Conservation (phyloP, 768 basidiomycete species). For the Suillus subalutaceus region DNA sequence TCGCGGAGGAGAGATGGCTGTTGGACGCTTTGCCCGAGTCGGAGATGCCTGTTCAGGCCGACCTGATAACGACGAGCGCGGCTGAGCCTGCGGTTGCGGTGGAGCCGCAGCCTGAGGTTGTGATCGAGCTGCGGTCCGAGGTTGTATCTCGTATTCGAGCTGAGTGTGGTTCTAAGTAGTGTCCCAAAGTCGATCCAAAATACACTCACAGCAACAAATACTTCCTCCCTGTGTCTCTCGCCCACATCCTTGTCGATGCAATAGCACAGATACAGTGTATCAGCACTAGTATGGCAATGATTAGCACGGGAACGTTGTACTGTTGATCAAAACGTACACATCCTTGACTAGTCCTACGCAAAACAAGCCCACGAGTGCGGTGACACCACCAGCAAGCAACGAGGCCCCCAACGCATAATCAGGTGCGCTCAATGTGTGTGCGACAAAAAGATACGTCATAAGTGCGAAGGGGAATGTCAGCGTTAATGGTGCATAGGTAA, state of each 20-base stretch:
- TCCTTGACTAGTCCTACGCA: constrained; percentile 83
- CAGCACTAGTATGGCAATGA: constrained; percentile 44
- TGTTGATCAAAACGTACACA: constrained; percentile 45
- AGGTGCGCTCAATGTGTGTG: constrained; percentile 73
- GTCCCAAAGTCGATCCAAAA: background rate
- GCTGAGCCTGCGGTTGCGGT: constrained; percentile 21
- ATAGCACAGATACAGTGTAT: constrained; percentile 68
- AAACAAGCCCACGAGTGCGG: constrained; percentile 80
- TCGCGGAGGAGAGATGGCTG: constrained; percentile 8
- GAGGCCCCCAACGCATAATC: constrained; percentile 75
- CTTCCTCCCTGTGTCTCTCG: constrained; percentile 51
- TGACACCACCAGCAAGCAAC: constrained; percentile 75
- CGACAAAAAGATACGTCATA: constrained; percentile 86
- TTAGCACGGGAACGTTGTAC: background rate
- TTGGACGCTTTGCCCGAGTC: background rate
- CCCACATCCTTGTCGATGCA: constrained; percentile 64
- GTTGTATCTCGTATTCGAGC: constrained; percentile 45
- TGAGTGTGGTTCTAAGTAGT: constrained; percentile 19
- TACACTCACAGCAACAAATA: constrained; percentile 54
- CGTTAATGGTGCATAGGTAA: constrained; percentile 73
- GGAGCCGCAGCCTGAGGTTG: constrained; percentile 21
- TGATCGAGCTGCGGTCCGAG: constrained; percentile 16
- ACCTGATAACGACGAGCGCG: constrained; percentile 8
- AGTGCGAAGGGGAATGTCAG: constrained; percentile 83
- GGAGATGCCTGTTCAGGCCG: constrained; percentile 8